These are phyloP conservation scores for Nothopassalora personata DNA, from an alignment of 2,329 filamentous ascomycete genomes.

Conservation along the genomic window DNA sequence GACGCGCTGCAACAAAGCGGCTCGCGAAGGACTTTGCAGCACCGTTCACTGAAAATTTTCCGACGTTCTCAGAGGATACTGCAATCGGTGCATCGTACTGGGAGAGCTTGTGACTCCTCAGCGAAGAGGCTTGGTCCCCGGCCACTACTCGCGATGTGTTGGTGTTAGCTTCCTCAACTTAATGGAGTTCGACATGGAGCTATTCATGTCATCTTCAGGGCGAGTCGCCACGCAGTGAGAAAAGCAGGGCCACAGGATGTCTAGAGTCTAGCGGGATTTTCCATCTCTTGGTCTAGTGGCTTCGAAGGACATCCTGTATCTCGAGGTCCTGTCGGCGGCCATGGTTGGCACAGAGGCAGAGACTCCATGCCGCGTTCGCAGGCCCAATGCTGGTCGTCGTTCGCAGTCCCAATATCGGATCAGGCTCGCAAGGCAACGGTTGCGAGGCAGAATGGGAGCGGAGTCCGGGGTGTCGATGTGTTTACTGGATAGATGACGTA, in stretches of 20 bases:
- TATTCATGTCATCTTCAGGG: background rate
- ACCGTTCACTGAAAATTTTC: slow-evolving; percentile 14
- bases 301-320: too few species aligned
- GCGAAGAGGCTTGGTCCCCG: slow-evolving; percentile 19
- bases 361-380: too few species aligned
- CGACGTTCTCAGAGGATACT: slow-evolving; percentile 20
- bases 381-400: too few species aligned
- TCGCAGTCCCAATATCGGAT: too few species aligned
- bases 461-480: too few species aligned
- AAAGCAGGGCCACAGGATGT: background rate
- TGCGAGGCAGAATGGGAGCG: too few species aligned
- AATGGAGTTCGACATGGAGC: slow-evolving; percentile 17
- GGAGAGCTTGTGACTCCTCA: slow-evolving; percentile 24
- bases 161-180: slow-evolving; percentile 19
- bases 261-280: background rate
- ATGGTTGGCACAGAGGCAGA: too few species aligned
- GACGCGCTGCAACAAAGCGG: slow-evolving; percentile 12
- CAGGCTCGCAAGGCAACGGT: too few species aligned
- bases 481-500: too few species aligned
- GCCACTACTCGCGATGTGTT: slow-evolving; percentile 18
- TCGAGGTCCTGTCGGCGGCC: too few species aligned
- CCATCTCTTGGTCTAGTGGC: background rate
- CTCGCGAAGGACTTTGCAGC: slow-evolving; percentile 5
- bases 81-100: slow-evolving; percentile 25
- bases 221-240: background rate